phyloP scores from a whole-genome alignment of 225 moss, liverwort and hornwort species.

The Neckera pumila region DNA sequence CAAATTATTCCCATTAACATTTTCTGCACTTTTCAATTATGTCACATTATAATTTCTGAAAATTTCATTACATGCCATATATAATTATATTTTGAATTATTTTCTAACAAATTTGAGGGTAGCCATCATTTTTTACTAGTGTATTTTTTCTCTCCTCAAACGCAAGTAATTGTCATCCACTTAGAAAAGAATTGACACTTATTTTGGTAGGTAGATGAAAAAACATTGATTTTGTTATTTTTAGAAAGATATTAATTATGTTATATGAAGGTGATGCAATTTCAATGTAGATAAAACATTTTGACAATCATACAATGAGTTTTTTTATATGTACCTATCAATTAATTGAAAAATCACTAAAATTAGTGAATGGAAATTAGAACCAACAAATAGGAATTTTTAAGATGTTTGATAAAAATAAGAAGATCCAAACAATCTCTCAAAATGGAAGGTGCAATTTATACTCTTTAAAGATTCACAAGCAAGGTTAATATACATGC shows the following conservation, averaged over 20 bases:
- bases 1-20: too few relatives aligned
- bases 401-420: neutral
- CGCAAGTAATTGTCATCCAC: neutral
- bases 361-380: neutral
- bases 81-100: neutral
- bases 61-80: conserved; percentile 15
- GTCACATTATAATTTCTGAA: neutral
- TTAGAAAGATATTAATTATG: too few relatives aligned
- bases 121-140: too few relatives aligned
- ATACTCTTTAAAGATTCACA: neutral
- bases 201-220: neutral
- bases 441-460: neutral
- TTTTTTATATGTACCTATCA: neutral
- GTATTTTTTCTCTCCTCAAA: neutral
- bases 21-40: too few relatives aligned
- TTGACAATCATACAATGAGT: too few relatives aligned
- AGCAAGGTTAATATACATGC: neutral
- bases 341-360: neutral
- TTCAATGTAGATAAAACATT: too few relatives aligned
- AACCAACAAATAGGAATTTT: neutral
- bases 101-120: neutral
- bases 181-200: neutral
- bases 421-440: too few relatives aligned
- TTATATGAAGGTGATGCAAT: neutral
- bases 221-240: neutral